Conservation (phyloP, 768 basidiomycete species). For the Tremella yokohamensis region DNA sequence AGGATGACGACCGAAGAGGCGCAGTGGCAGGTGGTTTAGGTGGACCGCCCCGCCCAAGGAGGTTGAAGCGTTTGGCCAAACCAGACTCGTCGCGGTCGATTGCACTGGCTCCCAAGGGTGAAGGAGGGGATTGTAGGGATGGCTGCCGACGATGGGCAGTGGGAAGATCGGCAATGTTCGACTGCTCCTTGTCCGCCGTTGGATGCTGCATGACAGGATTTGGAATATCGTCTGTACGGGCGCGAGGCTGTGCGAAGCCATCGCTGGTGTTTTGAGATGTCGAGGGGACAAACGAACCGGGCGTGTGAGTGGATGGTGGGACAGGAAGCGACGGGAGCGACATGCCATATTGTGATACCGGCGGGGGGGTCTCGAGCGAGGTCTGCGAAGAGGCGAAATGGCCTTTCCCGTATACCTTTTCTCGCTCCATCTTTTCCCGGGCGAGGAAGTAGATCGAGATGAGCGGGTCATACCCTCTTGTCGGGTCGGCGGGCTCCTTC, state of each 20-base stretch:
- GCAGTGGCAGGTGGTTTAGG: constrained; percentile 8
- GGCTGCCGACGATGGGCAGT: constrained; percentile 31
- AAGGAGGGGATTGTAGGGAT: constrained; percentile 53
- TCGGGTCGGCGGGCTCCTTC: constrained; percentile 64
- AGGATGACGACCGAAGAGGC: background rate
- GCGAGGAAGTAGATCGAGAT: constrained; percentile 96
- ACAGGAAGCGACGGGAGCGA: constrained; percentile 48
- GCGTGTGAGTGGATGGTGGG: constrained; percentile 51
- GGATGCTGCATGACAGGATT: constrained; percentile 52
- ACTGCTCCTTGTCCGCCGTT: constrained; percentile 43
- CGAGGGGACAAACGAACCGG: constrained; percentile 65
- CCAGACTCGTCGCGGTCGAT: constrained; percentile 27
- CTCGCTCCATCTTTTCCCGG: constrained; percentile 90
- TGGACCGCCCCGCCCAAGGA: constrained; percentile 20
- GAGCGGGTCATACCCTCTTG: constrained; percentile 86
- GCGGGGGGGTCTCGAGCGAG: constrained; percentile 45
- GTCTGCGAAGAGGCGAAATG: constrained; percentile 90
- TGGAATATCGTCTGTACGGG: constrained; percentile 34
- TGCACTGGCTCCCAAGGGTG: constrained; percentile 54
- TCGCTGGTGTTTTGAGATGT: background rate
- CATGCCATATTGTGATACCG: constrained; percentile 26
- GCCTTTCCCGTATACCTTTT: constrained; percentile 86
- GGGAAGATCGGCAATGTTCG: constrained; percentile 39
- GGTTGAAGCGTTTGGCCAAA: constrained; percentile 28
- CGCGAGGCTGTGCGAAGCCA: constrained; percentile 24